phyloP scores from a whole-genome alignment of 1,284 basidiomycete genomes.

The Moesziomyces sp. region DNA sequence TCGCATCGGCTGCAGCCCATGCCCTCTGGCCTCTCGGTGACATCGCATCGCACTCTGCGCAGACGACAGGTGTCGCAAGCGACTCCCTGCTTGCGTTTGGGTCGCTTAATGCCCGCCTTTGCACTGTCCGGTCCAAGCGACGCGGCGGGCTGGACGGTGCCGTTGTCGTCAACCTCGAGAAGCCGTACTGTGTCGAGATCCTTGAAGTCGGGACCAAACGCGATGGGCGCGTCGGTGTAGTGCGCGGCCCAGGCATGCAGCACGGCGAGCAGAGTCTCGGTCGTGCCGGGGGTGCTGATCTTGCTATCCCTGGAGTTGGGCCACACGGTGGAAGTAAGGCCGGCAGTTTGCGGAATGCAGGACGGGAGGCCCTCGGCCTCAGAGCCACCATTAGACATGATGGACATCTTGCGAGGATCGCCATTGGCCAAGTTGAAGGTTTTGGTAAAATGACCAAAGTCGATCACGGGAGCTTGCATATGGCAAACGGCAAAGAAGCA shows the following conservation, averaged over 20 bases:
- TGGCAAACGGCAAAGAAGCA: constrained; percentile 61
- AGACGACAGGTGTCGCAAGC: constrained; percentile 66
- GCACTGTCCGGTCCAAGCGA: constrained; percentile 17
- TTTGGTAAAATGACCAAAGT: constrained; percentile 57
- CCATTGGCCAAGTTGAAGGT: constrained; percentile 62
- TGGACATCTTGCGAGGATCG: constrained; percentile 57
- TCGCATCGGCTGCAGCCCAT: constrained; percentile 64
- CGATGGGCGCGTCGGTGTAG: constrained; percentile 59
- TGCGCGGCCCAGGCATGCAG: constrained; percentile 63
- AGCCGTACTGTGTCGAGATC: constrained; percentile 30
- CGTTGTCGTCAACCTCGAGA: constrained; percentile 35
- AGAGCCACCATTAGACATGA: constrained; percentile 60
- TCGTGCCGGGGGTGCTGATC: constrained; percentile 52
- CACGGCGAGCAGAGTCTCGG: constrained; percentile 57
- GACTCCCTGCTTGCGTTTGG: constrained; percentile 65
- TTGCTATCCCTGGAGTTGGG: constrained; percentile 48
- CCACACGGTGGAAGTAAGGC: constrained; percentile 32
- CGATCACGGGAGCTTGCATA: constrained; percentile 59
- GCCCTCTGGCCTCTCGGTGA: constrained; percentile 61
- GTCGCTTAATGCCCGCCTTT: constrained; percentile 34
- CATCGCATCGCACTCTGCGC: constrained; percentile 61
- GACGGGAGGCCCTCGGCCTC: constrained; percentile 41
- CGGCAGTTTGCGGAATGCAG: constrained; percentile 21
- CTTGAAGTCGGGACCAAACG: constrained; percentile 48
- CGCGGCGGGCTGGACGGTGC: constrained; percentile 7